Base-by-base conservation (phyloP, 2,329 filamentous ascomycete genomes). In the Botrytis squamosa region DNA sequence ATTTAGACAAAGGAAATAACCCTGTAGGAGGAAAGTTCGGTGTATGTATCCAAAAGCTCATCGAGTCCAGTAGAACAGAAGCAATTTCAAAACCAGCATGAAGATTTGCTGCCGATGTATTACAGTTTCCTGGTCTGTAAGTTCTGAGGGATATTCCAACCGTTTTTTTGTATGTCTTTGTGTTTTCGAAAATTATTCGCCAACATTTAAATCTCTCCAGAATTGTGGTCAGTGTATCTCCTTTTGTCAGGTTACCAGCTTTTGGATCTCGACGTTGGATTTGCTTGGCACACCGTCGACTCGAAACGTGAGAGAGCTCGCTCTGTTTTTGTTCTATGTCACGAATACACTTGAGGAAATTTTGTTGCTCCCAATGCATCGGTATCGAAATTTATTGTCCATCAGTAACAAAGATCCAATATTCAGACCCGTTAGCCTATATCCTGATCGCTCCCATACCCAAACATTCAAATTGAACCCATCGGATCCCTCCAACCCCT, bases 391-490 rank as follows among this genome's bases (percentile, higher is more conserved):
- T 20, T 14, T 9, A 29, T 42, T 29, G 20, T 42, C n/a, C 9
- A 42, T 57, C 29, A 42, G 25, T 42, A 8, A 9, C 25, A 22
- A 5, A 22, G 25, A 42, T 5, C 5, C 16, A 55, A 40, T 18
- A 33, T 22, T 18, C 25, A 42, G 36, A 57, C 9, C 18, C n/a
- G 10, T 20, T 40, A 22, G 29, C 36, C 49, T n/a, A 4, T 10
- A 18, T 10, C 49, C 6, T 14, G 8, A 57, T 52, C 5, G 36
- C 36, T 14, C 10, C 29, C 33, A 1, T 10, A 68, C 12, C 29
- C 18, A 1, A 36, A 36, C n/a, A n/a, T 16, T 18, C 9, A 4
- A 22, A 20, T 0, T 0, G 12, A 40, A 20, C 9, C 25, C 46
- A 10, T 7, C 4, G 5, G 0, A 25, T 25, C 14, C 4, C 14